Percentiles rank a stretch among this genome's conserved stretches.
Evolutionary conservation across 805 yeast species (phyloP).

Genomic region (Candida ficus): DNA sequence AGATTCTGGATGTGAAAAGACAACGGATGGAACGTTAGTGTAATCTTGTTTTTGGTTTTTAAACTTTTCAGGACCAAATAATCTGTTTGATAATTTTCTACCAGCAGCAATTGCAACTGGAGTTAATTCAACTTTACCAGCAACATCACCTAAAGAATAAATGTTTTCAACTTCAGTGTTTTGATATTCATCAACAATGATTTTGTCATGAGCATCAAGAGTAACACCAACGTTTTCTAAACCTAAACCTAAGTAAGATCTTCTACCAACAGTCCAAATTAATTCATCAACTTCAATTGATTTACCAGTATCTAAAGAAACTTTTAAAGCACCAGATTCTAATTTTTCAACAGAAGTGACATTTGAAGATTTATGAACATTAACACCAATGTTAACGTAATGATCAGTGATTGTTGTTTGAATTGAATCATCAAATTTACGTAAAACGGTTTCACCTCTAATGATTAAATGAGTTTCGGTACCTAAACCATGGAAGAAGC

Average conservation of each 20-base stretch:
- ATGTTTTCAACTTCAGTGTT: conserved; percentile 66
- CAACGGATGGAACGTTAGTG: conserved; percentile 84
- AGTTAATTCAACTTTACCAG: conserved; percentile 88
- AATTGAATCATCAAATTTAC: conserved; percentile 81
- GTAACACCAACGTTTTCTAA: conserved; percentile 73
- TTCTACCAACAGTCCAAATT: conserved; percentile 94
- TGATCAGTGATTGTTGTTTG: conserved; percentile 75
- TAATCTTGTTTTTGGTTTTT: conserved; percentile 79
- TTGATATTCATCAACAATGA: conserved; percentile 85
- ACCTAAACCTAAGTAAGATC: conserved; percentile 67
- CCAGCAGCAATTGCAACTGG: conserved; percentile 99
- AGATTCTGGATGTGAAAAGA: conserved; percentile 98
- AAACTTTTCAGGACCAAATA: conserved; percentile 76
- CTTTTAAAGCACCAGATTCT: conserved; percentile 43
- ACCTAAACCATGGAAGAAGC: conserved; percentile 87
- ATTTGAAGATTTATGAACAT: conserved; percentile 65
- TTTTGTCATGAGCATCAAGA: conserved; percentile 52
- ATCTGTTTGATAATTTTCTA: conserved; percentile 83
- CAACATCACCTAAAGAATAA: conserved; percentile 90
- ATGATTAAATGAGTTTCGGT: conserved; percentile 81
- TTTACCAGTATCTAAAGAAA: conserved; percentile 36
- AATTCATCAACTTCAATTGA: conserved; percentile 67
- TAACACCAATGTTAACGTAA: conserved; percentile 76
- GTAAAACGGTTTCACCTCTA: conserved; percentile 86
- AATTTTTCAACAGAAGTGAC: conserved; percentile 44